phyloP scores from a whole-genome alignment of 768 basidiomycete species.

The Mycena sanguinolenta region DNA sequence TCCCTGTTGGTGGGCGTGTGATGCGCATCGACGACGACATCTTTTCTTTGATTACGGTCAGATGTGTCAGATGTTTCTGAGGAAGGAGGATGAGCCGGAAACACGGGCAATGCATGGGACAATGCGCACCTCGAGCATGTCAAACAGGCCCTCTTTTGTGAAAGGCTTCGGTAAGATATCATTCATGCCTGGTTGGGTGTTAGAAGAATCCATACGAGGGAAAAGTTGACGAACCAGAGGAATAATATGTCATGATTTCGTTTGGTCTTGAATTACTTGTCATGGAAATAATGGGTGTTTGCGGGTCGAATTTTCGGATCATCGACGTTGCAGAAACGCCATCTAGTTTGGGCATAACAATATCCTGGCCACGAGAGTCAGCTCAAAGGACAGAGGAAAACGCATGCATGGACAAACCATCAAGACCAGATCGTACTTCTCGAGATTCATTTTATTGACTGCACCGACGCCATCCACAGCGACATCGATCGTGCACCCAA shows the following conservation, averaged over 20 bases:
- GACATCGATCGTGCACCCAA: slow-evolving; percentile 94
- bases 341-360: slow-evolving; percentile 93
- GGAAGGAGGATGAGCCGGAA: slow-evolving; percentile 4
- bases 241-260: slow-evolving; percentile 93
- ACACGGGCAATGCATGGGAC: not conserved
- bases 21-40: slow-evolving; percentile 40
- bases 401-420: slow-evolving; percentile 72
- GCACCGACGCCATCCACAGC: slow-evolving; percentile 94
- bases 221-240: slow-evolving; percentile 63
- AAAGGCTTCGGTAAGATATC: slow-evolving; percentile 98
- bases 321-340: slow-evolving; percentile 92
- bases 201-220: not conserved
- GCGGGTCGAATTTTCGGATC: slow-evolving; percentile 94
- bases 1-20: slow-evolving; percentile 70
- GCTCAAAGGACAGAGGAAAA: slow-evolving; percentile 27
- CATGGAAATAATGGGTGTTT: slow-evolving; percentile 99
- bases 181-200: slow-evolving; percentile 81
- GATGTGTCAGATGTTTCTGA: slow-evolving; percentile 89
- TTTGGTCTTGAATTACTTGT: slow-evolving; percentile 94
- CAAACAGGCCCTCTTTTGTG: slow-evolving; percentile 90
- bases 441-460: slow-evolving; percentile 96
- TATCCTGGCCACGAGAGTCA: slow-evolving; percentile 69
- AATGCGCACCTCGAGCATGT: slow-evolving; percentile 87
- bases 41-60: slow-evolving; percentile 88
- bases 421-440: slow-evolving; percentile 94